These are phyloP conservation scores for Tetrapisispora arboricola DNA, from an alignment of 805 yeast genomes.

Conservation along the genomic window DNA sequence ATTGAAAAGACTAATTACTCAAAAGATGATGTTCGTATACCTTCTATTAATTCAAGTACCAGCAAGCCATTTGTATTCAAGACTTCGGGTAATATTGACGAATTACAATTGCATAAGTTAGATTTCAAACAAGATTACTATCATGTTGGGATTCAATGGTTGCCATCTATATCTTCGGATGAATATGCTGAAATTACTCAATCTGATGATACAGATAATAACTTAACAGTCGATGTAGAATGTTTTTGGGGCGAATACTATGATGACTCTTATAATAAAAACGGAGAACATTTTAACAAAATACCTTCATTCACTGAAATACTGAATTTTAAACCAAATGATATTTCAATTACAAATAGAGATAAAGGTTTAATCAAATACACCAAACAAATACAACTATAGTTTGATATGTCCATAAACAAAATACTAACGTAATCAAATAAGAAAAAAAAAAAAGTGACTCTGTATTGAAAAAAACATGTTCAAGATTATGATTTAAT, in stretches of 20 bases:
- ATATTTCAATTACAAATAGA: conserved; percentile 53
- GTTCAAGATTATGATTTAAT: no score
- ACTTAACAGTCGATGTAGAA: conserved; percentile 46
- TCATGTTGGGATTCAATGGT: conserved; percentile 66
- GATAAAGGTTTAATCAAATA: conserved; percentile 62
- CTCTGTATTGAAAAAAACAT: no score
- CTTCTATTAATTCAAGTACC: background rate
- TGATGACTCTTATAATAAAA: conserved; percentile 7
- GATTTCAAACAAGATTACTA: conserved; percentile 44
- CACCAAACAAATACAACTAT: conserved; percentile 38
- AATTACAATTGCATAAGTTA: conserved; percentile 53
- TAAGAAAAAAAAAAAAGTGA: no score
- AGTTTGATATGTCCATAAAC: background rate
- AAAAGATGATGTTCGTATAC: conserved; percentile 14
- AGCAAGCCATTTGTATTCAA: conserved; percentile 31
- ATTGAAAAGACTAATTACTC: background rate
- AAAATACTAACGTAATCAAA: no score
- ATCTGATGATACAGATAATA: conserved; percentile 22
- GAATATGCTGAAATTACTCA: conserved; percentile 23
- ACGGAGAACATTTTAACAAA: conserved; percentile 32
- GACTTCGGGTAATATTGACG: conserved; percentile 51
- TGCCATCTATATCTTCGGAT: conserved; percentile 44
- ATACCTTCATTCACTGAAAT: conserved; percentile 69
- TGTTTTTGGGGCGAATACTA: conserved; percentile 48
- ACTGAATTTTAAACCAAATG: conserved; percentile 53